phyloP scores from a whole-genome alignment of 2,329 filamentous ascomycete genomes.

The Xylariaceae sp. region DNA sequence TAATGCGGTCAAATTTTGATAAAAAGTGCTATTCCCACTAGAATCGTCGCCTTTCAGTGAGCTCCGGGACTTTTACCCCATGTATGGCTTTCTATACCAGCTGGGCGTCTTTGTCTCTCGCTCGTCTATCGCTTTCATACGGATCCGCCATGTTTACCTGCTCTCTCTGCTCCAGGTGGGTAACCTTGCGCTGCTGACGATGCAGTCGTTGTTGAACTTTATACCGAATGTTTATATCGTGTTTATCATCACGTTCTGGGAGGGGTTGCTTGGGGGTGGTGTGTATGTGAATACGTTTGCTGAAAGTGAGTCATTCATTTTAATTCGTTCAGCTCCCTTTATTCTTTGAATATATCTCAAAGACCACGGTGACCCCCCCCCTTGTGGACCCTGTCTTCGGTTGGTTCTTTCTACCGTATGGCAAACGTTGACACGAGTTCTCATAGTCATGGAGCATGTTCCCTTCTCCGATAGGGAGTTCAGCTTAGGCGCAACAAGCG shows the following conservation, averaged over 20 bases:
- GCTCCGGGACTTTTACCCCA: constrained; percentile 86
- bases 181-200: constrained; percentile 67
- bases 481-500: constrained; percentile 80
- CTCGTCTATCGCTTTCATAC: constrained; percentile 81
- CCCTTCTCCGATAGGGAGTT: constrained; percentile 78
- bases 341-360: neutral
- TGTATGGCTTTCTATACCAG: constrained; percentile 93
- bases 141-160: constrained; percentile 73
- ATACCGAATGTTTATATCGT: constrained; percentile 83
- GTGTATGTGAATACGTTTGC: constrained; percentile 97
- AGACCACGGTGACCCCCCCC: no score
- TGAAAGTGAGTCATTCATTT: constrained; percentile 45
- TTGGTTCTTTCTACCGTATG: neutral
- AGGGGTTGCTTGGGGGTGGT: constrained; percentile 80
- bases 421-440: neutral
- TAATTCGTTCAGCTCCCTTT: neutral
- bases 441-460: constrained; percentile 67
- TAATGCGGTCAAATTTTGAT: neutral
- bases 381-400: no score
- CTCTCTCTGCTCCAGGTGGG: constrained; percentile 75
- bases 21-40: constrained; percentile 69
- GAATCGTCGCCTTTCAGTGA: constrained; percentile 68
- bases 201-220: constrained; percentile 74
- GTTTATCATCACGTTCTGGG: constrained; percentile 85
- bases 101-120: constrained; percentile 91